These are phyloP conservation scores for Alternaria viburni DNA, from an alignment of 2,329 filamentous ascomycete species.

Conservation along the genomic window DNA sequence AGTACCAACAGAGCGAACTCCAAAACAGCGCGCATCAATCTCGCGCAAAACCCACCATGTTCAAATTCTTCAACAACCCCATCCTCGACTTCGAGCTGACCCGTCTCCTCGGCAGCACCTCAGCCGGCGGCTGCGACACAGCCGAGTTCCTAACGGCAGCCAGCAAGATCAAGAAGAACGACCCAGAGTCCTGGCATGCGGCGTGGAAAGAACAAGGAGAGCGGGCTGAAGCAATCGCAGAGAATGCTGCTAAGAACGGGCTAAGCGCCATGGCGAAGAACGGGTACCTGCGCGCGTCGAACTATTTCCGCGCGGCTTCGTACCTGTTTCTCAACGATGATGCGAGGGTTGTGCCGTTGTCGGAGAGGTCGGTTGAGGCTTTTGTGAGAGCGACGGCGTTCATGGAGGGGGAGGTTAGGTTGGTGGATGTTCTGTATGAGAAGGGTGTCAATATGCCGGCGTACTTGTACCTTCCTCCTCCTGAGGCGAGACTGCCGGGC, in stretches of 20 bases:
- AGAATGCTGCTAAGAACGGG: neutral
- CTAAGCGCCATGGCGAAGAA: slow-evolving; percentile 4
- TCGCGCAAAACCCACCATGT: slow-evolving; percentile 19
- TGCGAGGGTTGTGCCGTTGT: neutral
- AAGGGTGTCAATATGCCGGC: neutral
- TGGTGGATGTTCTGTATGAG: neutral
- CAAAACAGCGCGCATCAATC: neutral
- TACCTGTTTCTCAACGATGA: slow-evolving; percentile 2
- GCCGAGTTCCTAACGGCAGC: slow-evolving; percentile 5
- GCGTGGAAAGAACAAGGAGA: neutral
- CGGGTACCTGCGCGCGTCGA: neutral
- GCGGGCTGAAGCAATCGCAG: neutral
- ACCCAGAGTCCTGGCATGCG: neutral
- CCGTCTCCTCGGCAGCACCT: slow-evolving; percentile 9
- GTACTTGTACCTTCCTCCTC: neutral
- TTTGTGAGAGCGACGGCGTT: neutral
- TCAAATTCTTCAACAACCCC: slow-evolving; percentile 4
- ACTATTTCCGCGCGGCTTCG: neutral
- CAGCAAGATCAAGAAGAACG: slow-evolving; percentile 18
- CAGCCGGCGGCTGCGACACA: slow-evolving; percentile 7
- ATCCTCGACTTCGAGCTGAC: slow-evolving; percentile 18
- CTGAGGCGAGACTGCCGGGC: neutral
- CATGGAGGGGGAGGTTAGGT: neutral
- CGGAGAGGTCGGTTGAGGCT: neutral
- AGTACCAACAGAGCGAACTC: neutral